Percentiles rank a stretch among this genome's conserved stretches.
phyloP scores from a whole-genome alignment of 495 filamentous ascomycete genomes.

The Lepraria neglecta region DNA sequence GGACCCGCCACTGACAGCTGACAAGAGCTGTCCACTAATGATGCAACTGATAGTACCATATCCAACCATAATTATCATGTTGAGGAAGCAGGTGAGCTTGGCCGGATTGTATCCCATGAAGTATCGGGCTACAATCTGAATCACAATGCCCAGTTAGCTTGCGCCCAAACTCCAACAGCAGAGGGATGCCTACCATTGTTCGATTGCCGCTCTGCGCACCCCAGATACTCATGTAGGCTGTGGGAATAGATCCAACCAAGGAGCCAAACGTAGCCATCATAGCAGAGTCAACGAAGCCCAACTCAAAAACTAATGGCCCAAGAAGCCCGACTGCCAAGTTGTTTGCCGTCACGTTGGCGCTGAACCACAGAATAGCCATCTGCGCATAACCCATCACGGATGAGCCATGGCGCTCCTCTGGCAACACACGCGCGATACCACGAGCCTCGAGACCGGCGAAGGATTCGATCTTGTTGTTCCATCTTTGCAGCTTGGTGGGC shows the following conservation, averaged over 20 bases:
- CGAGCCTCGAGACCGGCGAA: conserved; percentile 55
- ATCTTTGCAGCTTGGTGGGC: conserved; percentile 22
- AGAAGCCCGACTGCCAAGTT: conserved; percentile 66
- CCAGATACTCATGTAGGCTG: conserved; percentile 71
- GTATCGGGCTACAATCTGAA: conserved; percentile 60
- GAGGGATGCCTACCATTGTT: conserved; percentile 44
- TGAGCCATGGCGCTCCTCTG: conserved; percentile 43
- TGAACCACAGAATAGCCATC: conserved; percentile 65
- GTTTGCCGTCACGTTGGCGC: conserved; percentile 64
- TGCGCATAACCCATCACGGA: conserved; percentile 45
- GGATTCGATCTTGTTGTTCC: conserved; percentile 33
- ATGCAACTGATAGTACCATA: conserved; percentile 59
- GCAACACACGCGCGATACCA: conserved; percentile 60
- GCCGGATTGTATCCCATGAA: conserved; percentile 75
- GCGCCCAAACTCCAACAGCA: no score
- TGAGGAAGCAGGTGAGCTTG: conserved; percentile 60
- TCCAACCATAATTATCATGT: conserved; percentile 61
- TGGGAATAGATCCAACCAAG: conserved; percentile 50
- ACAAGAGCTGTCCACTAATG: conserved; percentile 51
- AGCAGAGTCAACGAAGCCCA: conserved; percentile 62
- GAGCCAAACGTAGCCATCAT: conserved; percentile 58
- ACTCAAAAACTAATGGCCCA: conserved; percentile 55
- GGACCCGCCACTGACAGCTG: conserved; percentile 49
- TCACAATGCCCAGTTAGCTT: no score
- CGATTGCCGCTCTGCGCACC: conserved; percentile 62